Percentiles rank a stretch among this genome's conserved stretches.
Evolutionary conservation across 23 red algal genomes (phyloP).

Genomic region (Gracilaria vermiculophylla): DNA sequence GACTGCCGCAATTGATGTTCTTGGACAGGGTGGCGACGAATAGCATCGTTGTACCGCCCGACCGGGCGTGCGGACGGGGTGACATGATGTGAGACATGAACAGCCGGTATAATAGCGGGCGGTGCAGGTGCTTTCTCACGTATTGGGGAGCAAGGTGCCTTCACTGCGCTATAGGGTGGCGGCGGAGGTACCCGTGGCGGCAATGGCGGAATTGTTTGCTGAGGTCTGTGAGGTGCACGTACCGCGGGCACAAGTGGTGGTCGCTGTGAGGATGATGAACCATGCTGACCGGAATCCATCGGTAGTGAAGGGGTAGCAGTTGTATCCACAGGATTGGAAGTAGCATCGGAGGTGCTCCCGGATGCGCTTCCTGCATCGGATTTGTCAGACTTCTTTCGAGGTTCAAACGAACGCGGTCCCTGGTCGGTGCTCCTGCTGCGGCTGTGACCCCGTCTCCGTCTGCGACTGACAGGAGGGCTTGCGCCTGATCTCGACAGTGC

Average conservation of each 20-base stretch:
- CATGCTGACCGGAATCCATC: not conserved
- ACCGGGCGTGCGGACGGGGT: not conserved
- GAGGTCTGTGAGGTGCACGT: not conserved
- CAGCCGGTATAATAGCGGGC: not conserved
- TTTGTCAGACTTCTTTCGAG: conserved; percentile 36
- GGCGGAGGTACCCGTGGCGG: conserved; percentile 41
- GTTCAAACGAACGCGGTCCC: conserved; percentile 11
- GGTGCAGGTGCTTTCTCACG: conserved; percentile 11
- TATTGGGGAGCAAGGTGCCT: not conserved
- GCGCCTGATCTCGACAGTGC: conserved; percentile 29
- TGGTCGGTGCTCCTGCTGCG: conserved; percentile 55
- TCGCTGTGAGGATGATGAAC: conserved; percentile 17
- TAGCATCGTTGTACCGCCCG: not conserved
- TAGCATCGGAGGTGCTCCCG: not conserved
- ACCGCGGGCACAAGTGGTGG: conserved; percentile 37
- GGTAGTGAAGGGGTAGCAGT: not conserved
- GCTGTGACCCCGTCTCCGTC: conserved; percentile 30
- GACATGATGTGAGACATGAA: not conserved
- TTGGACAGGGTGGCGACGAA: not conserved
- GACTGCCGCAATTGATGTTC: not conserved
- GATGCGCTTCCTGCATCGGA: not conserved
- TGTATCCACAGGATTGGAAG: not conserved
- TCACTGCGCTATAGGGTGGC: conserved; percentile 10
- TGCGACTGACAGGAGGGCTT: conserved; percentile 35
- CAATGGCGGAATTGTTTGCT: not conserved